A percentile compares a stretch with the other conserved stretches of the same genome.
These are phyloP conservation scores for Aspergillus sp. DNA, from an alignment of 2,329 filamentous ascomycete genomes.

Conservation along the genomic window DNA sequence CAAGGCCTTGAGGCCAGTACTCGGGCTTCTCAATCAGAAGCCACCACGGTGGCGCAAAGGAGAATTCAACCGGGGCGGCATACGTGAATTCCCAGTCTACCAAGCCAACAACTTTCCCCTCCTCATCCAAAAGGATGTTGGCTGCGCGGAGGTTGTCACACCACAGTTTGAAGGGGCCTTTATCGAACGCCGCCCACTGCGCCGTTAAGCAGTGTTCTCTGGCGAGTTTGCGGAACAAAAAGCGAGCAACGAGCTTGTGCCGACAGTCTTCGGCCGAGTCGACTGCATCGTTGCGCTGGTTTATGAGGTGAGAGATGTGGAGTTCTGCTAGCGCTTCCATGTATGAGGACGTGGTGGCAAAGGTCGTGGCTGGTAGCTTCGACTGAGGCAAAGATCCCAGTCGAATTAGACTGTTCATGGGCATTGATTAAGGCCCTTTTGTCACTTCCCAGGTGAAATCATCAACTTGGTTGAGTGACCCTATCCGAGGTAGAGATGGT, in stretches of 20 bases:
- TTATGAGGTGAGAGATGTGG: conserved; percentile 46
- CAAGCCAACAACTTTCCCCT: conserved; percentile 15
- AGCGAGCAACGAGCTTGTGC: conserved; percentile 24
- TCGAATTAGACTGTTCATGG: conserved; percentile 46
- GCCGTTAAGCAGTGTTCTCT: conserved; percentile 13
- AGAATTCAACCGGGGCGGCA: conserved; percentile 23
- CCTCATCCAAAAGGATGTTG: conserved; percentile 20
- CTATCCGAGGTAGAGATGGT: conserved; percentile 12
- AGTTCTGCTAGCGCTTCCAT: conserved; percentile 46
- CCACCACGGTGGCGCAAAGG: conserved; percentile 26
- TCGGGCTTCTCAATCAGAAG: conserved; percentile 25
- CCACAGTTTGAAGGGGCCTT: conserved; percentile 29
- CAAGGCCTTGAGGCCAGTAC: conserved; percentile 24
- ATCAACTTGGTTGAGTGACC: conserved; percentile 20
- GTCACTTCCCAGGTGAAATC: conserved; percentile 28
- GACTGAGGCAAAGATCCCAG: conserved; percentile 26
- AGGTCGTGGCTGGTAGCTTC: conserved; percentile 26
- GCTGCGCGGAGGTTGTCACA: conserved; percentile 27
- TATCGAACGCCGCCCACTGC: conserved; percentile 25
- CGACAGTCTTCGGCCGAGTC: conserved; percentile 30
- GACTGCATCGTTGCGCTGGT: conserved; percentile 47
- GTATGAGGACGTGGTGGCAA: conserved; percentile 43
- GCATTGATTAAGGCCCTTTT: conserved; percentile 45
- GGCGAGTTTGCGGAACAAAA: conserved; percentile 26
- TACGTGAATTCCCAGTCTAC: conserved; percentile 30